Percentiles rank a stretch among this genome's conserved stretches.
Conservation (phyloP, 2,329 filamentous ascomycete genomes). For the Podosphaera xanthii region DNA sequence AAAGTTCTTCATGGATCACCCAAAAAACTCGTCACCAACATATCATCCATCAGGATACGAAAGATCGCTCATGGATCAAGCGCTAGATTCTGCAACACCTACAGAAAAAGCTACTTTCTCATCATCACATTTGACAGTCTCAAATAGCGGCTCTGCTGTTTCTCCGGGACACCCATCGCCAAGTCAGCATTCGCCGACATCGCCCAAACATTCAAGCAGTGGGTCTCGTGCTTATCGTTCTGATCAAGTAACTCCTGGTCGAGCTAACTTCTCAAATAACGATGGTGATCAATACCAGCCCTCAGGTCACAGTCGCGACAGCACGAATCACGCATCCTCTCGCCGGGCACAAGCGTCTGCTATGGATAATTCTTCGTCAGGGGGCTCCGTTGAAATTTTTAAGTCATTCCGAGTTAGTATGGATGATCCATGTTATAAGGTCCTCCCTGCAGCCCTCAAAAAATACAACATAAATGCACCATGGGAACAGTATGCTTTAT, state of each 20-base stretch:
- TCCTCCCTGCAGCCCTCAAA: conserved; percentile 80
- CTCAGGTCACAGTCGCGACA: conserved; percentile 15
- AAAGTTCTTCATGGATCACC: conserved; percentile 48
- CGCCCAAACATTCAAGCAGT: conserved; percentile 34
- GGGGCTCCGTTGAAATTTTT: conserved; percentile 71
- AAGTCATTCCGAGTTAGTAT: conserved; percentile 96
- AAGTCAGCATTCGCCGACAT: conserved; percentile 49
- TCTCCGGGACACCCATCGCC: conserved; percentile 37
- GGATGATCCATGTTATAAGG: conserved; percentile 95
- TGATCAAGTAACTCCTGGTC: conserved; percentile 29
- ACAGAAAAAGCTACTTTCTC: conserved; percentile 42
- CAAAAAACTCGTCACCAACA: conserved; percentile 58
- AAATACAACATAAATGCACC: conserved; percentile 98
- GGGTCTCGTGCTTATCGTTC: conserved; percentile 36
- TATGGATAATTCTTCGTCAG: conserved; percentile 32
- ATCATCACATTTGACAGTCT: conserved; percentile 45
- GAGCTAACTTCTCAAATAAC: conserved; percentile 30
- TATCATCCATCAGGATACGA: conserved; percentile 48
- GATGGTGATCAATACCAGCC: conserved; percentile 18
- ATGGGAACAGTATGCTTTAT: conserved; percentile 90
- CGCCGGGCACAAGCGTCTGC: conserved; percentile 37
- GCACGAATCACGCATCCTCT: conserved; percentile 18
- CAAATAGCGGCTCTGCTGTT: conserved; percentile 34
- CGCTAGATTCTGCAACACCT: conserved; percentile 44
- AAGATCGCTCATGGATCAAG: conserved; percentile 36